Conservation (phyloP, 2,329 filamentous ascomycete species). For the Mollisiaceae sp. region DNA sequence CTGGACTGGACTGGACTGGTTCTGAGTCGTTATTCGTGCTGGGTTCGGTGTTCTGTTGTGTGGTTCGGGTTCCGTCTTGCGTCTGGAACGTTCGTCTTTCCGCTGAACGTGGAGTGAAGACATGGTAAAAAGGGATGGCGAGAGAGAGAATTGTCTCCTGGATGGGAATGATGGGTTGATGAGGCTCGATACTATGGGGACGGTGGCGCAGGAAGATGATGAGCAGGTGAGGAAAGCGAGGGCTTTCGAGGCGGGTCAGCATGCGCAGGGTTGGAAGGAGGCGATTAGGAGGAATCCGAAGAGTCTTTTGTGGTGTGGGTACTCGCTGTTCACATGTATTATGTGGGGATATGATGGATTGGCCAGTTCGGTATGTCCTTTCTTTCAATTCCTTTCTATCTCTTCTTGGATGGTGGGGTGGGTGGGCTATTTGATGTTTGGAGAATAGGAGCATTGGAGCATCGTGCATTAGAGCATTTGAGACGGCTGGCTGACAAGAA, state of each 20-base stretch:
- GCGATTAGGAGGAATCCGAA: conserved; percentile 26
- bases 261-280: conserved; percentile 25
- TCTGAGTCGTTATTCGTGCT: no score
- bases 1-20: no score
- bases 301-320: conserved; percentile 31
- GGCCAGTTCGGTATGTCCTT: conserved; percentile 28
- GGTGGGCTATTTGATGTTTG: no score
- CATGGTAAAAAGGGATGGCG: neutral
- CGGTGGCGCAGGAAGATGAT: neutral
- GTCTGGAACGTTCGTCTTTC: neutral
- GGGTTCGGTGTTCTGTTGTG: neutral
- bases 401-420: neutral
- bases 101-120: neutral
- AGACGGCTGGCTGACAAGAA: conserved; percentile 2
- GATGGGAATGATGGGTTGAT: neutral
- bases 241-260: conserved; percentile 18
- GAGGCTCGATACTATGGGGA: neutral
- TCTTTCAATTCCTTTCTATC: neutral
- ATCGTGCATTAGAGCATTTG: no score
- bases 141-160: neutral
- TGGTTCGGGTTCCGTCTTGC: neutral
- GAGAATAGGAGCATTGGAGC: no score
- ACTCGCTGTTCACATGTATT: conserved; percentile 30
- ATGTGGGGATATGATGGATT: conserved; percentile 38
- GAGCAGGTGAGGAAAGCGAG: conserved; percentile 4